Evolutionary conservation across 2,329 filamentous ascomycete species (phyloP), one percentile per base, ranked within the genome.

Genomic region (Drechmeria coniospora): DNA sequence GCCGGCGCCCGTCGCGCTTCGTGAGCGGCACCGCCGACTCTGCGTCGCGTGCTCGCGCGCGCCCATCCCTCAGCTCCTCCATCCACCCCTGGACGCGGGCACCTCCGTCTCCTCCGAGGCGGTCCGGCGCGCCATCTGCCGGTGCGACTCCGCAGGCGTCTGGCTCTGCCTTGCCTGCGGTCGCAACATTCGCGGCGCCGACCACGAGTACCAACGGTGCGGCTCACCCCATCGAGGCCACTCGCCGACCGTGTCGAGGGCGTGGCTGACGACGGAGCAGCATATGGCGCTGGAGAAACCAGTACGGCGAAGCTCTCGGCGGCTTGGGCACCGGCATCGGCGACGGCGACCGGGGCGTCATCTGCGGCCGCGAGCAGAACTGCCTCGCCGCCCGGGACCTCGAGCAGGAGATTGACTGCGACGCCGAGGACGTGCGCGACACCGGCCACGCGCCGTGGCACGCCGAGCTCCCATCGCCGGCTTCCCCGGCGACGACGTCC

Each of bases 121-220:
- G 50, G 42, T 87, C 66, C 61, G 69, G 37, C 60, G 50, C 13
- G 59, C 54, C 26, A 48, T 71, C 12, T 74, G 68, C 44, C 56
- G 51, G 23, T 74, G 68, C 40, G 59, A 53, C 2, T 51, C 51
- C 2, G 53, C 68, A 8, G 66, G 67, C 4, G 72, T 92, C 25
- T 94, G 82, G 79, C 70, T 94, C 15, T 95, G 86, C 51, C 72
- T 79, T 36, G 74, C 79, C 2, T 94, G 87, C 41, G 83, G 84
- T 2, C 70, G 77, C 35, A 68, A 70, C 30, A 72, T 92, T 28
- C 62, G 69, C 15, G 62, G 56, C 21, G 59, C 63, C 13, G 71
- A 77, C 39, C 53, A 59, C 28, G 65, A 73, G 31, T 76, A 77
- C 35, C 59, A 63, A 42, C 54, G 62, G 68, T 72, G 52, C 23